Conservation (phyloP, 768 basidiomycete genomes). For the Rhodotorula toruloides region DNA sequence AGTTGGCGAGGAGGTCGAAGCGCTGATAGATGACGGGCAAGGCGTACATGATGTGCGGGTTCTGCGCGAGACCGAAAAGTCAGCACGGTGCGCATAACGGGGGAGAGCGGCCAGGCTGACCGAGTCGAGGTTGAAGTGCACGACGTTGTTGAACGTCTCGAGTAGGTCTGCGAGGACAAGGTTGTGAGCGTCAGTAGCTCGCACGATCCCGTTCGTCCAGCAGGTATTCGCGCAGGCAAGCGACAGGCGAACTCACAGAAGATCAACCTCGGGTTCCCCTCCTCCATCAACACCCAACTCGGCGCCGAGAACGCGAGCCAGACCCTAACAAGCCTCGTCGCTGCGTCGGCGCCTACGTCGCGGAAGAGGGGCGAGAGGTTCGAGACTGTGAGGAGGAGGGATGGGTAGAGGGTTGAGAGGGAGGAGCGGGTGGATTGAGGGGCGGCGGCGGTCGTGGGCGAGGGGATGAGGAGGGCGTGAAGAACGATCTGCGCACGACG, state of each 20-base stretch:
- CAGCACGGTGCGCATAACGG: not conserved
- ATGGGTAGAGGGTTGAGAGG: slow-evolving; percentile 79
- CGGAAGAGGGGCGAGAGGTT: slow-evolving; percentile 84
- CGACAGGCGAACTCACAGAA: slow-evolving; percentile 71
- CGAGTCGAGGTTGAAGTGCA: slow-evolving; percentile 63
- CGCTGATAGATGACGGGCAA: slow-evolving; percentile 74
- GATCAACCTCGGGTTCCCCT: slow-evolving; percentile 85
- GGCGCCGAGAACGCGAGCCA: slow-evolving; percentile 89
- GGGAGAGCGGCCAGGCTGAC: not conserved
- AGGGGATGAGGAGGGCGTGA: slow-evolving; percentile 70
- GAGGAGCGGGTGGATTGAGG: slow-evolving; percentile 61
- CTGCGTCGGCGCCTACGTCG: slow-evolving; percentile 70
- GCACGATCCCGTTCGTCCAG: no score
- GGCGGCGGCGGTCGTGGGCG: slow-evolving; percentile 58
- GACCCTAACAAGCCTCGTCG: slow-evolving; percentile 77
- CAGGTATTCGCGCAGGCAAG: slow-evolving; percentile 8
- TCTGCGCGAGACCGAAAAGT: slow-evolving; percentile 52
- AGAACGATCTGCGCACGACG: slow-evolving; percentile 60
- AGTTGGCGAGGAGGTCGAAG: slow-evolving; percentile 86
- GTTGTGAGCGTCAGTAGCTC: not conserved
- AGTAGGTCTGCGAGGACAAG: slow-evolving; percentile 49
- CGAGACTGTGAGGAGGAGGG: slow-evolving; percentile 79
- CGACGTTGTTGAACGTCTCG: slow-evolving; percentile 82
- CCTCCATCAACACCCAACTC: slow-evolving; percentile 80
- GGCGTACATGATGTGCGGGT: slow-evolving; percentile 80